Percentiles rank a stretch among this genome's conserved stretches.
These are phyloP conservation scores for Teunomyces aglyptinius DNA, from an alignment of 805 yeast species.

Conservation along the genomic window DNA sequence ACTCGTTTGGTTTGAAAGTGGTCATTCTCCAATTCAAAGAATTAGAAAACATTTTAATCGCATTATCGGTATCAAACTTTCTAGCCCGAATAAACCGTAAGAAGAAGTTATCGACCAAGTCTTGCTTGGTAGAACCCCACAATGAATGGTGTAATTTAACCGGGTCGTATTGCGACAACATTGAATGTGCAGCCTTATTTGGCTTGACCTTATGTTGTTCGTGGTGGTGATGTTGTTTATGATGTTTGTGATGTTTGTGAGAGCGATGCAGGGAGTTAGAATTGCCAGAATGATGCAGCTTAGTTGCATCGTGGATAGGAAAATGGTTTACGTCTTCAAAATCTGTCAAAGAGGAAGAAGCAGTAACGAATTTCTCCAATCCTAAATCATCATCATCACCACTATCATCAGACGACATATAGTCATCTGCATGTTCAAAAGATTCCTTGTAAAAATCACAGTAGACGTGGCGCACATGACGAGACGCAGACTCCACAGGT, in stretches of 20 bases:
- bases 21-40: slow-evolving; percentile 74
- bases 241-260: background rate
- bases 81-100: slow-evolving; percentile 83
- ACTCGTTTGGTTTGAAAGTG: slow-evolving; percentile 57
- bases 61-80: slow-evolving; percentile 73
- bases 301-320: background rate
- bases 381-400: slow-evolving; percentile 18
- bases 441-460: slow-evolving; percentile 18
- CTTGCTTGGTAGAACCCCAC: slow-evolving; percentile 66
- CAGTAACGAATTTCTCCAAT: slow-evolving; percentile 34
- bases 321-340: slow-evolving; percentile 10
- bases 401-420: slow-evolving; percentile 11
- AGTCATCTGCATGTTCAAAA: slow-evolving; percentile 13
- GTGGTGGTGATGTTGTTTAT: background rate
- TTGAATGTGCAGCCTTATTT: slow-evolving; percentile 44
- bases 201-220: slow-evolving; percentile 11
- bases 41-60: slow-evolving; percentile 67
- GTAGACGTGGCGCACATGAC: slow-evolving; percentile 18
- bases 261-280: background rate
- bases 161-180: slow-evolving; percentile 52
- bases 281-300: background rate
- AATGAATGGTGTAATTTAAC: slow-evolving; percentile 48
- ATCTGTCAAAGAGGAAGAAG: slow-evolving; percentile 24
- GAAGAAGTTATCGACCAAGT: slow-evolving; percentile 75
- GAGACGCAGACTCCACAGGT: slow-evolving; percentile 21